Conservation (phyloP, 163 green algal genomes). For the Scenedesmus sp. region DNA sequence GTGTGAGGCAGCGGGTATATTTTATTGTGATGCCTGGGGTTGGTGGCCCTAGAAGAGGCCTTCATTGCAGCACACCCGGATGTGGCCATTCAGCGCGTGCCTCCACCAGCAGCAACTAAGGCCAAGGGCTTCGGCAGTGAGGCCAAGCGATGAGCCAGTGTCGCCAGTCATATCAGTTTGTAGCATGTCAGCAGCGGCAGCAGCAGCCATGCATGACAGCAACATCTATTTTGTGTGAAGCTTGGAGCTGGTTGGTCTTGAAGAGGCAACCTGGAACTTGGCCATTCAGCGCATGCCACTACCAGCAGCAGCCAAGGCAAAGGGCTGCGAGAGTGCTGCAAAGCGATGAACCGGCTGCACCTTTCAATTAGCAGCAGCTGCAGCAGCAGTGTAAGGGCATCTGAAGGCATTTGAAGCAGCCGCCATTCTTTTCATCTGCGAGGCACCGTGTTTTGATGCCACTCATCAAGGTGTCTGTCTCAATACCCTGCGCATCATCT, state of each 20-base stretch:
- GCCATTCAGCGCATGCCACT: slow-evolving; percentile 63
- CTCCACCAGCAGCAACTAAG: slow-evolving; percentile 41
- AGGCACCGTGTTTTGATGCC: too few relatives aligned
- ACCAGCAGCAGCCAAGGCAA: slow-evolving; percentile 43
- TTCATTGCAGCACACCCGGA: slow-evolving; percentile 73
- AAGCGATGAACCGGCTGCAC: not conserved
- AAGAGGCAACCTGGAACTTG: slow-evolving; percentile 74
- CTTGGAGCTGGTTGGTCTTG: slow-evolving; percentile 70
- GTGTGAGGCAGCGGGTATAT: too few relatives aligned
- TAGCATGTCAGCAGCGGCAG: too few relatives aligned
- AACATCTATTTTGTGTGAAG: too few relatives aligned
- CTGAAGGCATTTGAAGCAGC: too few relatives aligned
- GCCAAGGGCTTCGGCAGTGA: slow-evolving; percentile 52
- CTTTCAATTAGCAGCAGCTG: too few relatives aligned
- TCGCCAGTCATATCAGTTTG: too few relatives aligned
- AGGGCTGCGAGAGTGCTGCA: slow-evolving; percentile 47
- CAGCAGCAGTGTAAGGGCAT: too few relatives aligned
- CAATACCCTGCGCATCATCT: too few relatives aligned
- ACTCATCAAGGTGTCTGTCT: too few relatives aligned
- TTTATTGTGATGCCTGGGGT: slow-evolving; percentile 9
- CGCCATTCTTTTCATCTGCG: too few relatives aligned
- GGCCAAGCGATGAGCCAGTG: not conserved
- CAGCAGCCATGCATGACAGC: too few relatives aligned
- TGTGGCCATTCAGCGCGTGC: slow-evolving; percentile 65
- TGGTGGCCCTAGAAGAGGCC: slow-evolving; percentile 77